Evolutionary conservation across 805 yeast species (phyloP), one percentile per base, ranked within the genome.

Genomic region (Metschnikowia lochheadii): DNA sequence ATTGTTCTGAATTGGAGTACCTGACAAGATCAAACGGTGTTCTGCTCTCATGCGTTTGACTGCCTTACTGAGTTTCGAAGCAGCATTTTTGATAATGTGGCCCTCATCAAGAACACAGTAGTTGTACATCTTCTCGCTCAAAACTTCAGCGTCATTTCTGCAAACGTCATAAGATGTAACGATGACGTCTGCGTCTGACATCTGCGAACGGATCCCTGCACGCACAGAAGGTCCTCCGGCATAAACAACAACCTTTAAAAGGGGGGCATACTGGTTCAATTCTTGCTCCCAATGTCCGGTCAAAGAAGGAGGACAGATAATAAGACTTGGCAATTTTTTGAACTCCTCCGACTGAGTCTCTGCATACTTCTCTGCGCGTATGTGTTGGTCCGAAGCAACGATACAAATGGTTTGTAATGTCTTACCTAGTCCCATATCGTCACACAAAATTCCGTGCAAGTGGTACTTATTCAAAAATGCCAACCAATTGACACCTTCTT

Each of bases 251-350:
- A 89, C 87, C 40, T 80, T 83, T 70, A 94, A 73, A 56, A 87
- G 86, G 40, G 98, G 96, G 0, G 97, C 87, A 66, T 90, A 94
- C 55, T 87, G 90, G 53, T 82, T 80, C 57, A 94, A 75, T 68
- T 94, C 99, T 64, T 89, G 96, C 65, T 89, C 96, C 99, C 99
- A 94, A 68, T 94, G 99, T 20, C 99, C 99, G 2, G 97, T 91
- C 58, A 94, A 79, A 0, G 98, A 89, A 0, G 99, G 97, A 0
- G 99, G 99, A 71, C 99, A 94, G 15, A 94, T 80, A 44, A 94
- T 83, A 57, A 94, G 71, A 0, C 97, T 82, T 1, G 98, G 96
- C 21, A 94, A 73, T 32, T 80, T 84, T 53, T 95, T 76, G 34
- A 78, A 80, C 59, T 90, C 96, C 11, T 75, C 72, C 0, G 85